Base-by-base conservation (phyloP, 768 basidiomycete genomes). In the Leccinum boreale region DNA sequence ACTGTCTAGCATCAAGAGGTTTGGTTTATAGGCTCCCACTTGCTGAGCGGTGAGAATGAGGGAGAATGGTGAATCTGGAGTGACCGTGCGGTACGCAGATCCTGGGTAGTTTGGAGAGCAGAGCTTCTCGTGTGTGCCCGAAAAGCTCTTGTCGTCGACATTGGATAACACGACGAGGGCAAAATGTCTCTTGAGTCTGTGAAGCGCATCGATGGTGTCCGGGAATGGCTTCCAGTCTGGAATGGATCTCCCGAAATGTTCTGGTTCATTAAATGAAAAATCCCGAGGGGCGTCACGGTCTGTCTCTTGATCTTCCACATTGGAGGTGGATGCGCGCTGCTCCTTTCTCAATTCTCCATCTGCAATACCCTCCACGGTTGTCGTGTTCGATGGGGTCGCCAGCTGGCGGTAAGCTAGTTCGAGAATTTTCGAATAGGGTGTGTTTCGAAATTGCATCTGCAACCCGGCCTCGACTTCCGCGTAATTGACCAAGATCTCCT, bases 101-200 rank as follows among this genome's bases (percentile, higher is more conserved):
- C 55, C 59, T 15, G 55, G 57, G 48, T 61, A 47, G 54, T 51
- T 51, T 0, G 49, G n/a, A 28, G 55, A 50, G 58, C 62, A 62
- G 42, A 90, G 81, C 50, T 77, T 77, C 19, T 73, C 71, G 49
- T 85, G 84, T 0, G 87, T 90, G 60, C 78, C 73, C 3, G 79
- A 73, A 66, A 90, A 89, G 31, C 86, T 86, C 23, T 63, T 67
- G 56, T 79, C 79, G 62, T 92, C 89, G 65, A 91, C 85, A 70
- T 92, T 91, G 62, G 88, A 90, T 39, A 91, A 78, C 5, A 90
- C 86, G 58, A 85, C 78, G 58, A 91, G 84, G 55, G 84, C 85
- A 75, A 82, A 90, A 65, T 81, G 79, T 56, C 78, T 75, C 36
- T 86, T 77, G 52, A 91, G 81, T 28, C 76, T 70, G 50, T 76